Base-by-base conservation (phyloP, 305 asterid species). In the Andrographis paniculata region DNA sequence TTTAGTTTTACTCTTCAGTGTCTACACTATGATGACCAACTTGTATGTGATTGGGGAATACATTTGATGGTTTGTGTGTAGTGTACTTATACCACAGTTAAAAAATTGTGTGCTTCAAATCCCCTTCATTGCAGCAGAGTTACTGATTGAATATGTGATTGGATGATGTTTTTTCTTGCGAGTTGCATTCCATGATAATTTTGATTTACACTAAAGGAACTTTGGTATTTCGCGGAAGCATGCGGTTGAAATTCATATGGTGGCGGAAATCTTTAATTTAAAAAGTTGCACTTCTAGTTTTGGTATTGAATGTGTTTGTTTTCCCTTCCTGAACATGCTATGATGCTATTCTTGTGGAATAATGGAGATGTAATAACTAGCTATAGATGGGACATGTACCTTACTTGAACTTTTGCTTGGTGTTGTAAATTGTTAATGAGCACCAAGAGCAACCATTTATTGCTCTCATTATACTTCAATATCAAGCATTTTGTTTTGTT, bases 41-140 rank as follows among this genome's bases (percentile, higher is more conserved):
- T 20, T 18, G 37, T 63, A 51, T 40, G 27, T 50, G 59, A 62
- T 31, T 27, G 42, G 40, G 10, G 58, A 55, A 14, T 13, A 5
- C 14, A 9, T 42, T 22, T 23, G 55, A 24, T 58, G 45, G 22
- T 20, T 31, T 24, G 14, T 24, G 24, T 52, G 23, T 31, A 14
- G 31, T 30, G 33, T 41, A 27, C 42, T 28, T 12, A 27, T 53
- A 43, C 36, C 18, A 39, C 28, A 19, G 22, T 18, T 9, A 11
- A 44, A 17, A 41, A 27, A 46, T 56, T 46, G 30, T 48, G 36
- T 53, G 33, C 42, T 2, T 11, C 13, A 31, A 31, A 31, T 31
- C 11, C 4, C 37, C 37, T 11, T 4, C 37, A 31, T 31, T 31
- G 37, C 12, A 10, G 2, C 14, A 3, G 37, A 31, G 12, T 31